Evolutionary conservation across 257 asterid species (phyloP), one percentile per base, ranked within the genome.

Genomic region (Verbena officinalis): DNA sequence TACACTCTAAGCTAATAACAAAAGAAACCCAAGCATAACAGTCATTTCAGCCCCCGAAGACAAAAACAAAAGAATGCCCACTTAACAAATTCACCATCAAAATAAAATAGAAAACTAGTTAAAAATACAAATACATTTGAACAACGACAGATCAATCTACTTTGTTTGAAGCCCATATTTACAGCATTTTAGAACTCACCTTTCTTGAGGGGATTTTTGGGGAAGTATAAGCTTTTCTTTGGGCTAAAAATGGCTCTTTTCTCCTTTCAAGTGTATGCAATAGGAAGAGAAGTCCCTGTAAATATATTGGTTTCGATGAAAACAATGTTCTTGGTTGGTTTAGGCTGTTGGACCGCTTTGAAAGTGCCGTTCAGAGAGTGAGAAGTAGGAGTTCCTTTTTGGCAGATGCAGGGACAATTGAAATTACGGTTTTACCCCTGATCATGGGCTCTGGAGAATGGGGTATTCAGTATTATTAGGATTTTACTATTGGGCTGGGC

Each of bases 291-390:
- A 12, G 54, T 40, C 49, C 15, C 7, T 33, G 74, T 62, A 53
- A 56, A 64, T 75, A 73, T 46, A 59, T 21, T 52, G 69, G 54
- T 55, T 85, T 83, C 96, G 96, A 88, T 88, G 84, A 74, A 80
- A 83, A 59, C 96, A 59, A 88, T 77, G 93, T 50, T 38, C 60
- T 13, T 54, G 66, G 59, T 63, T 62, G 69, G 72, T 59, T 42
- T 49, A 70, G 70, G 79, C 83, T 54, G 89, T 82, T 82, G 74
- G 65, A 63, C 53, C 79, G 79, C 92, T 80, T 87, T 83, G 90
- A 68, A 79, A 80, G 78, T 79, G 82, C 83, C 88, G 91, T 55
- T 63, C 5, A 2, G 72, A 10, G 67, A 56, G 73, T 8, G 45
- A 69, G 70, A 53, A 40, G 46, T 50, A 55, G 60, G 30, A 52